Percentiles rank a stretch among this genome's conserved stretches.
Evolutionary conservation across 2,329 filamentous ascomycete genomes (phyloP).

Genomic region (Didymella arachidicola): DNA sequence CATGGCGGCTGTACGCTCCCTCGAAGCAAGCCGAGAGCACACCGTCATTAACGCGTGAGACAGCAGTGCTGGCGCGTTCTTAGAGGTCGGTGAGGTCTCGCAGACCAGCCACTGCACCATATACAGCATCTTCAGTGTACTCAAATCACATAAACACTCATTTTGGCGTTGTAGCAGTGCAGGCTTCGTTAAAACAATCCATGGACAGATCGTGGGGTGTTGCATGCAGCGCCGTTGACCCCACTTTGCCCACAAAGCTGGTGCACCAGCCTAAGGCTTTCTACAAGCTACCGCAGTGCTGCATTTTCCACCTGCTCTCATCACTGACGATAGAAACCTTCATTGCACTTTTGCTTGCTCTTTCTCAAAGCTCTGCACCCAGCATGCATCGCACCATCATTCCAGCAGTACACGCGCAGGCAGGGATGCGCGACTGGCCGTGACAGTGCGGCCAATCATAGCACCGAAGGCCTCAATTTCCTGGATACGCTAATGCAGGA

Average conservation of each 20-base stretch:
- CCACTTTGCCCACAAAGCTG: slow-evolving; percentile 18
- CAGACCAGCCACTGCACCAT: not conserved
- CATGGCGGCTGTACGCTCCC: not conserved
- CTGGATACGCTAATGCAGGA: slow-evolving; percentile 50
- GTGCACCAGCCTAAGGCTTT: slow-evolving; percentile 14
- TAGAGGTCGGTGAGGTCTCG: not conserved
- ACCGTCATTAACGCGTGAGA: slow-evolving; percentile 3
- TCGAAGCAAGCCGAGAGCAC: not conserved
- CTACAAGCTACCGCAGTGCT: slow-evolving; percentile 2
- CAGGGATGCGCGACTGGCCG: slow-evolving; percentile 22
- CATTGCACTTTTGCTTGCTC: not conserved
- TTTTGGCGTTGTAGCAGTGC: not conserved
- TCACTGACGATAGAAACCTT: not conserved
- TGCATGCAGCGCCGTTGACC: slow-evolving; percentile 16
- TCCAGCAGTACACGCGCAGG: slow-evolving; percentile 15
- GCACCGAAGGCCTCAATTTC: slow-evolving; percentile 26
- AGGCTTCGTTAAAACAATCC: not conserved
- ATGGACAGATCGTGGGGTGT: slow-evolving; percentile 1
- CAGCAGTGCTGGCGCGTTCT: not conserved
- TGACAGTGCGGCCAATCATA: slow-evolving; percentile 33
- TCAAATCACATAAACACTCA: not conserved
- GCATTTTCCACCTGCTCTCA: not conserved
- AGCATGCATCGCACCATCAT: slow-evolving; percentile 6
- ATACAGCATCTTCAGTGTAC: not conserved
- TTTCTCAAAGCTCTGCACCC: not conserved